Base-by-base conservation (phyloP, 495 filamentous ascomycete genomes). In the Platismatia glauca region DNA sequence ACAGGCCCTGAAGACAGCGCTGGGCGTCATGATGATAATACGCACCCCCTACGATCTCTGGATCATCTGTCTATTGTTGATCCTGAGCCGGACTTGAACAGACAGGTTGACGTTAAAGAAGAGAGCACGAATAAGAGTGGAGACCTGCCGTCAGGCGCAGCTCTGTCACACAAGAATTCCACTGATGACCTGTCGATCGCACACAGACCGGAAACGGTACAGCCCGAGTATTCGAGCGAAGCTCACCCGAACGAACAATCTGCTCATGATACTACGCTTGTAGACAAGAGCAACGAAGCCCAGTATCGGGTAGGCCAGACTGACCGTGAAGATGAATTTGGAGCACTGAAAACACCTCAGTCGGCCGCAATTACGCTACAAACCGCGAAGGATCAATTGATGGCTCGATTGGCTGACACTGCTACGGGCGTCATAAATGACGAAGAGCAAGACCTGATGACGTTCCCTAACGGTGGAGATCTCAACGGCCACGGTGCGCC, bases 381-480 rank as follows among this genome's bases (percentile, higher is more conserved):
- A 66, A 76, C 77, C 58, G 81, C 81, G 16, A 84, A 84, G 62
- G 77, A 83, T 71, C 75, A 88, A 75, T 66, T 87, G 46, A 82
- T 83, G 80, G 77, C 78, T 48, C 75, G 81, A 22, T 68, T 83
- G 13, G 79, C 81, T 53, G 78, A 83, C 52, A 64, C 77, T 20
- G 78, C 79, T 3, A 75, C 79, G 37, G 74, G 77, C 7, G 67
- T 37, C 44, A 57, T 64, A 8, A 74, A 73, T 37, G 78, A 78
- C 56, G 79, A 80, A 29, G 80, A 79, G 31, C 76, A 76, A 7
- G 79, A 77, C 58, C 76, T 74, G 53, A 61, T 75, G 61, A 71
- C 79, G 27, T 71, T 75, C 7, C 75, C 77, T 57, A 79, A 78
- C 0, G 80, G 84, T 34, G 82, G 74, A 55, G 82, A 84, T 56